These are phyloP conservation scores for Yamadazyma taylorii DNA, from an alignment of 1,139 yeast species.

Conservation along the genomic window DNA sequence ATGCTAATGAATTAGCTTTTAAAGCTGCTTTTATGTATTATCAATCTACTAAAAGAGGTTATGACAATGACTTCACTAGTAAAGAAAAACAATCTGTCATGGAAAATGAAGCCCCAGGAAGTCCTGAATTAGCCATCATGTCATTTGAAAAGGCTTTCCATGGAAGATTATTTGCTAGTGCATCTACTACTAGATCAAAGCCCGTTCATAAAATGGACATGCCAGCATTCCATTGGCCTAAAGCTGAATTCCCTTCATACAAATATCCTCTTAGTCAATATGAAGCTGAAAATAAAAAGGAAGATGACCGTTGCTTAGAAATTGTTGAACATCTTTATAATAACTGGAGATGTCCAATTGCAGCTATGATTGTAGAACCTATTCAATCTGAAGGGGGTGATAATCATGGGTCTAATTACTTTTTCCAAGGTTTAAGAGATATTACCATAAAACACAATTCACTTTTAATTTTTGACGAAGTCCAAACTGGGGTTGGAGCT, in stretches of 20 bases:
- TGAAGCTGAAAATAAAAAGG: conserved; percentile 55
- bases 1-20: conserved; percentile 82
- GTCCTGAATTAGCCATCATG: conserved; percentile 71
- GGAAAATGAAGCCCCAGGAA: conserved; percentile 71
- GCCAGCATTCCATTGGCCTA: conserved; percentile 87
- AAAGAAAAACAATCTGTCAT: conserved; percentile 64
- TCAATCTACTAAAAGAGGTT: conserved; percentile 61
- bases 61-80: conserved; percentile 46
- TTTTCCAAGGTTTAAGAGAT: conserved; percentile 67
- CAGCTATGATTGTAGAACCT: conserved; percentile 72
- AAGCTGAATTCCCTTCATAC: conserved; percentile 75
- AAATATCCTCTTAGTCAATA: conserved; percentile 67
- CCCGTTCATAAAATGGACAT: conserved; percentile 83
- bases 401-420: conserved; percentile 60
- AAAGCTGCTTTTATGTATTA: conserved; percentile 82
- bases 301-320: conserved; percentile 66
- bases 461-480: conserved; percentile 69
- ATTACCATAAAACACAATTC: conserved; percentile 58
- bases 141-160: conserved; percentile 79
- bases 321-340: conserved; percentile 56
- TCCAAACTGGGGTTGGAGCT: conserved; percentile 76
- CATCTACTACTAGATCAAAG: conserved; percentile 76
- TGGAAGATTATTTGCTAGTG: conserved; percentile 79
- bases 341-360: conserved; percentile 63
- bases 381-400: conserved; percentile 80